phyloP scores from a whole-genome alignment of 2,329 filamentous ascomycete genomes.

The Talaromyces atroroseus region DNA sequence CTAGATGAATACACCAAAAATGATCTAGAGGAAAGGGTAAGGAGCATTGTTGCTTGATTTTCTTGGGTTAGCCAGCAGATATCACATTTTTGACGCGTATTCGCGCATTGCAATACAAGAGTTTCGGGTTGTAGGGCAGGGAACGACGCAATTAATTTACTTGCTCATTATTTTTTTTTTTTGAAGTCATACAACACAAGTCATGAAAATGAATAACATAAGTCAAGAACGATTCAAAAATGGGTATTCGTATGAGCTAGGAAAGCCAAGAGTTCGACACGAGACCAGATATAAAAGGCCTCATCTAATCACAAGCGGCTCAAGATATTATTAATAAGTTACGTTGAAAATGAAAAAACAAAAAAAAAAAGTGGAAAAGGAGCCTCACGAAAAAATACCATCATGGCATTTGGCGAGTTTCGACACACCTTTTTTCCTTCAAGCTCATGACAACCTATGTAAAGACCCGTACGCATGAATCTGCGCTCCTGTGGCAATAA shows the following conservation, averaged over 20 bases:
- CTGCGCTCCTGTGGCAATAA: slow-evolving; percentile 82
- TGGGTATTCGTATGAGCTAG: neutral
- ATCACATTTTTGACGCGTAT: too few species aligned
- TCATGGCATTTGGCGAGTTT: too few species aligned
- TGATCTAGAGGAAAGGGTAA: neutral
- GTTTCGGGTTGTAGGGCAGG: too few species aligned
- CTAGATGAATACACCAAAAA: neutral
- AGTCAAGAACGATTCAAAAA: neutral
- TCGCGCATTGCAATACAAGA: too few species aligned
- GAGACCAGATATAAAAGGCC: neutral
- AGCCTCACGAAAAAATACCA: too few species aligned
- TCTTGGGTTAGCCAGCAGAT: too few species aligned
- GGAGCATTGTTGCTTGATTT: neutral
- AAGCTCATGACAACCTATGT: slow-evolving; percentile 35
- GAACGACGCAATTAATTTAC: too few species aligned
- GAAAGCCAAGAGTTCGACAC: neutral
- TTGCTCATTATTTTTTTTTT: too few species aligned
- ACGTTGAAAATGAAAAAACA: too few species aligned
- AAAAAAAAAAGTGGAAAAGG: too few species aligned
- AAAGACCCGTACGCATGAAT: slow-evolving; percentile 73
- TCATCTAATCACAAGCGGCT: neutral
- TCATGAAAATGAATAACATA: neutral
- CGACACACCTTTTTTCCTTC: neutral
- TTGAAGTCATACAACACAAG: too few species aligned
- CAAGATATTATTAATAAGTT: neutral